Percentiles rank a stretch among this genome's conserved stretches.
phyloP scores from a whole-genome alignment of 306 rosid species.

The Quercus berberidifolia region DNA sequence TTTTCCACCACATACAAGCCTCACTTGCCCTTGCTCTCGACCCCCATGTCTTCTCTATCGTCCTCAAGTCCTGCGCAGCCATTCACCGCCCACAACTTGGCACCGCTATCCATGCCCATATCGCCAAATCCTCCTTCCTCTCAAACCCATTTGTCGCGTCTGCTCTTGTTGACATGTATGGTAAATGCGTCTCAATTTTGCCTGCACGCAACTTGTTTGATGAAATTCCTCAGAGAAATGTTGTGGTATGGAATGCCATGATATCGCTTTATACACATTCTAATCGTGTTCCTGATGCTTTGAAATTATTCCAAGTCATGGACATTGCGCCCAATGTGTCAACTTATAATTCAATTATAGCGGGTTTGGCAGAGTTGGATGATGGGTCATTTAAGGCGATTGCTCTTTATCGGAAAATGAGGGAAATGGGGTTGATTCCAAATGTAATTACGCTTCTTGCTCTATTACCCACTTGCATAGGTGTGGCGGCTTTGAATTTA shows the following conservation, averaged over 20 bases:
- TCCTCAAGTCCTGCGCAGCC: constrained; percentile 74
- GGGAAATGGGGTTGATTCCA: constrained; percentile 33
- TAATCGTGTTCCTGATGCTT: constrained; percentile 25
- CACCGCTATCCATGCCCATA: constrained; percentile 61
- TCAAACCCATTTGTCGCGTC: constrained; percentile 48
- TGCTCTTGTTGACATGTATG: constrained; percentile 58
- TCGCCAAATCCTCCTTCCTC: constrained; percentile 45
- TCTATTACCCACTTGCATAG: constrained; percentile 54
- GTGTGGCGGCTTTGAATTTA: constrained; percentile 46
- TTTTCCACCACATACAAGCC: constrained; percentile 65
- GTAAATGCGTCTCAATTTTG: constrained; percentile 43
- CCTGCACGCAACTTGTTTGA: constrained; percentile 61
- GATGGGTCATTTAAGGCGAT: constrained; percentile 46
- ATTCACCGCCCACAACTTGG: constrained; percentile 48
- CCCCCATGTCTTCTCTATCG: constrained; percentile 75
- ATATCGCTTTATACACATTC: constrained; percentile 46
- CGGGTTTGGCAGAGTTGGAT: constrained; percentile 31
- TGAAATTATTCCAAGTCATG: constrained; percentile 47
- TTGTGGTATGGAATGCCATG: constrained; percentile 67
- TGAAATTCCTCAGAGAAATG: constrained; percentile 51
- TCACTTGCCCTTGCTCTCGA: constrained; percentile 48
- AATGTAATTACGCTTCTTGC: constrained; percentile 62
- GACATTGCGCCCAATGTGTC: constrained; percentile 47
- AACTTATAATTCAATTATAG: constrained; percentile 58
- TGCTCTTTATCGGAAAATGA: constrained; percentile 48